phyloP scores from a whole-genome alignment of 2,329 filamentous ascomycete species.

The Pochonia chlamydosporia region DNA sequence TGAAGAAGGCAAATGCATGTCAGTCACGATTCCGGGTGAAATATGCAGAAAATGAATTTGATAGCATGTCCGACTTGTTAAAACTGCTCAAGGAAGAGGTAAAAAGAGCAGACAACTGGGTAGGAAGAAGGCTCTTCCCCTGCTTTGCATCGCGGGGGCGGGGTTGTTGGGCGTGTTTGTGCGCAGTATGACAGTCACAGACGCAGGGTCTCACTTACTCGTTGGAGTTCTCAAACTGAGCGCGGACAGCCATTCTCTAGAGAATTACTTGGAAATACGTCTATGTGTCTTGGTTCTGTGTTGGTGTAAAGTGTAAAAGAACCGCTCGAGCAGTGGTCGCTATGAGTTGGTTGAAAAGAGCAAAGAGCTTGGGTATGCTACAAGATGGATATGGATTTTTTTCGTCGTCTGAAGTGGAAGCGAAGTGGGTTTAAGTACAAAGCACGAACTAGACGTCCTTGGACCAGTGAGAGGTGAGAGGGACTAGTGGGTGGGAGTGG shows the following conservation, averaged over 20 bases:
- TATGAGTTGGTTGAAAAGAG: not conserved
- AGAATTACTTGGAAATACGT: not conserved
- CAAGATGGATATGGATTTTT: conserved; percentile 4
- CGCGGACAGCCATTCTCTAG: conserved; percentile 58
- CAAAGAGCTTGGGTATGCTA: conserved; percentile 1
- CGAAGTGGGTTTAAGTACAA: conserved; percentile 1
- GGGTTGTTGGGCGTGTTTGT: conserved; percentile 11
- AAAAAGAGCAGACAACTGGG: not conserved
- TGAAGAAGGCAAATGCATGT: conserved; percentile 1
- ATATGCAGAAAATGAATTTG: too few species aligned
- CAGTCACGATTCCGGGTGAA: too few species aligned
- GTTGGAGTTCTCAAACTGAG: conserved; percentile 85
- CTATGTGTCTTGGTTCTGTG: not conserved
- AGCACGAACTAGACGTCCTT: too few species aligned
- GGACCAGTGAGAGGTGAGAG: not conserved
- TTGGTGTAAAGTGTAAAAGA: not conserved
- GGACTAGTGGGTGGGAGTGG: not conserved
- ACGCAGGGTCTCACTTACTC: conserved; percentile 55
- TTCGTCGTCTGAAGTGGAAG: not conserved
- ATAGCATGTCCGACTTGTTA: too few species aligned
- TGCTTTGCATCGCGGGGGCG: conserved; percentile 17
- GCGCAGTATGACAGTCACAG: not conserved
- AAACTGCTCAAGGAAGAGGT: too few species aligned
- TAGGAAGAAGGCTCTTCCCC: not conserved
- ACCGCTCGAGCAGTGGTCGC: not conserved